These are phyloP conservation scores for Asterochloris sp. DNA, from an alignment of 139 green algal species.

Conservation along the genomic window DNA sequence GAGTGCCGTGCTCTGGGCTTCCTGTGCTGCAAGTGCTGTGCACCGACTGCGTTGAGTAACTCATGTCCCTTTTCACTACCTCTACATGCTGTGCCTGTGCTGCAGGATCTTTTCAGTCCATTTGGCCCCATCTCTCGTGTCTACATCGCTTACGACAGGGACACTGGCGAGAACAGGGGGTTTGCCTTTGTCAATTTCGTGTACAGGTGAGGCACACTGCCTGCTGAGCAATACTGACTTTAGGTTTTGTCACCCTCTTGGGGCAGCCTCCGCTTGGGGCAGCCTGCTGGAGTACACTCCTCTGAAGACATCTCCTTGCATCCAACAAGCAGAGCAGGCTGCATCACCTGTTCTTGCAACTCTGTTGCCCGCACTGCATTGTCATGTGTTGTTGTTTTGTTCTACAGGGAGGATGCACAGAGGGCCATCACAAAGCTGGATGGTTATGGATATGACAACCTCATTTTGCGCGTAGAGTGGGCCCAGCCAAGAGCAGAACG, in stretches of 20 bases:
- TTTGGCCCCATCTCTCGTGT: slow-evolving; percentile 92
- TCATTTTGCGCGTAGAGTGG: slow-evolving; percentile 95
- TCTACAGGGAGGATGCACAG: slow-evolving; percentile 73
- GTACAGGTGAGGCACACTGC: slow-evolving; percentile 37
- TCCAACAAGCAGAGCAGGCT: too few species aligned
- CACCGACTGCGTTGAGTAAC: too few species aligned
- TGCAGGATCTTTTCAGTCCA: slow-evolving; percentile 91
- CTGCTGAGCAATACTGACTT: not conserved
- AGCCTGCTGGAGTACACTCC: not conserved
- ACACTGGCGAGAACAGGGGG: slow-evolving; percentile 87
- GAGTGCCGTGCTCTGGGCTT: too few species aligned
- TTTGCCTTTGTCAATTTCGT: slow-evolving; percentile 99
- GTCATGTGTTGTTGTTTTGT: not conserved
- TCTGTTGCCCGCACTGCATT: too few species aligned
- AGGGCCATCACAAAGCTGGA: slow-evolving; percentile 90
- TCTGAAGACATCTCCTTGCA: too few species aligned
- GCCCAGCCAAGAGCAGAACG: slow-evolving; percentile 63
- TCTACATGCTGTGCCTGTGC: not conserved
- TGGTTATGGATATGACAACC: slow-evolving; percentile 95
- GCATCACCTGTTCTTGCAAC: too few species aligned
- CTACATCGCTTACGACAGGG: slow-evolving; percentile 94
- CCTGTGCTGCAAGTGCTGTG: too few species aligned
- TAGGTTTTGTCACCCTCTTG: not conserved
- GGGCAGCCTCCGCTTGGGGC: not conserved
- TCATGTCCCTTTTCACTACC: too few species aligned